Base-by-base conservation (phyloP, 352 stramenopile species). In the Blastocystis sp. region DNA sequence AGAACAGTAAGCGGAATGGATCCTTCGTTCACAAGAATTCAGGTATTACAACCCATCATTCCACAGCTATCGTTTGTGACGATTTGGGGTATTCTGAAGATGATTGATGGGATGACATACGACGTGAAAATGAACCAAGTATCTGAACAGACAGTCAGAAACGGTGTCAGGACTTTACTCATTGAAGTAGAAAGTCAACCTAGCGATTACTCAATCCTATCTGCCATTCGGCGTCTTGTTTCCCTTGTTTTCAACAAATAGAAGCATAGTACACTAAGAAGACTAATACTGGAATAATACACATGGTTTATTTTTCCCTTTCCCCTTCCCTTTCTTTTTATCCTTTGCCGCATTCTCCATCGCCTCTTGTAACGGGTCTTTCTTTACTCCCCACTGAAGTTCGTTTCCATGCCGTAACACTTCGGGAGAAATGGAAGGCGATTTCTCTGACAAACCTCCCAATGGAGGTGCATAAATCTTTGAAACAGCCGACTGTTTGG, bases 291-390 rank as follows among this genome's bases (percentile, higher is more conserved):
- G 37, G 18, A 81, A 62, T 39, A 39, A 34, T 34, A 81, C 70
- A 63, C 39, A 45, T 13, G 50, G 50, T n/a, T 59, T 59, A 13
- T 41, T 62, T 8, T 24, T 81, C 45, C 70, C 50, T 41, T 81
- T 81, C 26, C 70, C 70, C 26, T 64, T 81, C 70, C 41, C 65
- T 47, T 64, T 81, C 45, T 62, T 18, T 47, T 63, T 81, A 45
- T 81, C 70, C 43, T 63, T n/a, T 53, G 65, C 20, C 18, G 70
- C 70, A 30, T 81, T 63, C 39, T 81, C 70, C 5, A 81, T 37
- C 54, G 70, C 45, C 34, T 41, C 55, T 47, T 81, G 37, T 24
- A 81, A 45, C 18, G 18, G 3, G 39, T 81, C 70, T 30, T 63
- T 26, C 54, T 37, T 34, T n/a, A 24, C 18, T 30, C 66, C 66